Evolutionary conservation across 495 filamentous ascomycete genomes (phyloP), one percentile per base, ranked within the genome.

Genomic region (Bryoglossum gracile): DNA sequence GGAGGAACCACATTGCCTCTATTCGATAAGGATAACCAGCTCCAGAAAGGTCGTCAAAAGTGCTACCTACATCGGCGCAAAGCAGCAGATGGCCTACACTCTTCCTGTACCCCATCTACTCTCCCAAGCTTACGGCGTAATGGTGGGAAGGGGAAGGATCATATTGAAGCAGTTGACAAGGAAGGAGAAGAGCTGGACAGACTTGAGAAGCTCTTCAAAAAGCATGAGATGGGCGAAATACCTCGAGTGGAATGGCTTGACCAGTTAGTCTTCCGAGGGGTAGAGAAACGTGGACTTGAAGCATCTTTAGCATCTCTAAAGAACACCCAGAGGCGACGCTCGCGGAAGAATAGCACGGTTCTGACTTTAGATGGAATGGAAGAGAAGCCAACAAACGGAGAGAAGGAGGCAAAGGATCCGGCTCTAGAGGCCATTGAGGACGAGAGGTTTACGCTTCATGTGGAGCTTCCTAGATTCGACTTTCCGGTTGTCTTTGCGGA

Each of bases 171-270:
- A 45, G 68, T 62, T 52, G 76, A 74, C 68, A 81, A 67, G 43
- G 83, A 88, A 57, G 76, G 77, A 26, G 71, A 82, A 32, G 89
- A 96, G 64, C 67, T 91, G 35, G 86, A 92, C 50, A 73, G 90
- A 13, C 71, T 96, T 34, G 87, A 94, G 61, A 81, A 80, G 43
- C 59, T 96, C 38, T 84, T 99, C 57, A 99, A 99, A 69, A 94
- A 95, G 63, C 94, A 96, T 57, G 92, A 99, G 62, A 92, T 96
- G 82, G 88, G 88, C 18, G 91, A 97, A 57, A 90, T 99, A 11
- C 82, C 86, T 2, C 77, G 86, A 13, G 83, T 92, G 36, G 89
- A 94, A 61, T 97, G 92, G 92, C 76, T 99, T 42, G 92, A 99
- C 61, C 84, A 89, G 53, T 72, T 97, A 50, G 87, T 94, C 5